phyloP scores from a whole-genome alignment of 2,329 filamentous ascomycete species.

The Blumeriella jaapii region DNA sequence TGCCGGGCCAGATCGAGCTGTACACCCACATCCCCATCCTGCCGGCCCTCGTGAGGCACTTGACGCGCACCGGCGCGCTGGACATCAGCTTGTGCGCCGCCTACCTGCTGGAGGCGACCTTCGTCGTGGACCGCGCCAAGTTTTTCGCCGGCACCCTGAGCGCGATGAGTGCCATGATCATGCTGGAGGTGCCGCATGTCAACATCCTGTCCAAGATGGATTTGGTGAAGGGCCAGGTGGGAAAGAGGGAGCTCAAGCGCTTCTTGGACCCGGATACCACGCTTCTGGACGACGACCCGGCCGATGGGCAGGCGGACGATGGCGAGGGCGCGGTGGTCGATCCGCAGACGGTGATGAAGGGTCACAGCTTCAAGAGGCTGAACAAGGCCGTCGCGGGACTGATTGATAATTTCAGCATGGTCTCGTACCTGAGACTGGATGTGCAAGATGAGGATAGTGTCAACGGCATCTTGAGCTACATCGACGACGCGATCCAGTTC shows the following conservation, averaged over 20 bases:
- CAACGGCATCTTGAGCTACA: constrained; percentile 72
- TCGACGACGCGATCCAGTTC: constrained; percentile 88
- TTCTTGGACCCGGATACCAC: constrained; percentile 81
- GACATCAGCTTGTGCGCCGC: constrained; percentile 88
- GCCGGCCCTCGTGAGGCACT: constrained; percentile 69
- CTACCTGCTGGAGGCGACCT: constrained; percentile 91
- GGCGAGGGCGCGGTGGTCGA: constrained; percentile 44
- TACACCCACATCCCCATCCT: constrained; percentile 95
- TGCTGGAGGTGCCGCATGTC: constrained; percentile 93
- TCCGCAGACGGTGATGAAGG: constrained; percentile 64
- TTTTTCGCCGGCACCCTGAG: constrained; percentile 93
- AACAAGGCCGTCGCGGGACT: constrained; percentile 82
- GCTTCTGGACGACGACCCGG: constrained; percentile 62
- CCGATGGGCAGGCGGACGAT: constrained; percentile 31
- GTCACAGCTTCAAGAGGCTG: constrained; percentile 67
- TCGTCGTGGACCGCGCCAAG: constrained; percentile 90
- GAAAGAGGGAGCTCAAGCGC: constrained; percentile 76
- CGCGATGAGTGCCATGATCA: constrained; percentile 98
- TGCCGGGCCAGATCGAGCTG: constrained; percentile 97
- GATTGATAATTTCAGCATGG: constrained; percentile 97
- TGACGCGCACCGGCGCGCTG: constrained; percentile 66
- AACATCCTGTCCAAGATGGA: constrained; percentile 99
- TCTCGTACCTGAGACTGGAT: constrained; percentile 85
- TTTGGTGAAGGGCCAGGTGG: constrained; percentile 78
- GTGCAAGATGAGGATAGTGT: constrained; percentile 89